These are phyloP conservation scores for Russula foetens DNA, from an alignment of 768 basidiomycete genomes.

Conservation along the genomic window DNA sequence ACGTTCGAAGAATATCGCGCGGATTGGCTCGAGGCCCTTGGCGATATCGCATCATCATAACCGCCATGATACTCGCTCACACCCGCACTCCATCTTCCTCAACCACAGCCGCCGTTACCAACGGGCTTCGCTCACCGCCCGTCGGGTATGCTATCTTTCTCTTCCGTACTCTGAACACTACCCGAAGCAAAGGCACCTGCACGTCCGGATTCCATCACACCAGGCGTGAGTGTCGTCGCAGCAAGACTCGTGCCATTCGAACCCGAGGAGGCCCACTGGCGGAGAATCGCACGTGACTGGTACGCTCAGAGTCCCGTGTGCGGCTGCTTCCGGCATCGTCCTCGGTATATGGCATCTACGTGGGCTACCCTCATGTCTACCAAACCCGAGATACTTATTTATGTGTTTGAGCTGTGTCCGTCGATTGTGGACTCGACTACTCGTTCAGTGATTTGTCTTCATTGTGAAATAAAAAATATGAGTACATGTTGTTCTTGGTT, in stretches of 20 bases:
- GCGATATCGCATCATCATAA: slow-evolving; percentile 92
- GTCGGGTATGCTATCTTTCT: slow-evolving; percentile 10
- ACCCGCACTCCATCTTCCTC: slow-evolving; percentile 33
- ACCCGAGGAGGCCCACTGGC: slow-evolving; percentile 89
- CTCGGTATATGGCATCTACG: too few species aligned
- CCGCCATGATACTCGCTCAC: slow-evolving; percentile 62
- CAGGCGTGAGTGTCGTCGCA: slow-evolving; percentile 80
- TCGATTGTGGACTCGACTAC: too few species aligned
- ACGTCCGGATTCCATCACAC: slow-evolving; percentile 32
- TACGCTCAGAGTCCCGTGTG: too few species aligned
- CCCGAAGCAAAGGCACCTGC: slow-evolving; percentile 17
- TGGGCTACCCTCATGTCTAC: too few species aligned
- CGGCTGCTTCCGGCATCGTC: too few species aligned
- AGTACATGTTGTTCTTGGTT: too few species aligned
- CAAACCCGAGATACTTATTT: too few species aligned
- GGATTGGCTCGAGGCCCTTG: slow-evolving; percentile 94
- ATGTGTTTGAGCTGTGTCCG: too few species aligned
- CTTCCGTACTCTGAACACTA: slow-evolving; percentile 8
- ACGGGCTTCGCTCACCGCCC: slow-evolving; percentile 25
- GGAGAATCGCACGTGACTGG: slow-evolving; percentile 89
- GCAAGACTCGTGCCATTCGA: slow-evolving; percentile 78
- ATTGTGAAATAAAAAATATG: too few species aligned
- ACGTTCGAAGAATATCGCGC: slow-evolving; percentile 59
- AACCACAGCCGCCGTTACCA: slow-evolving; percentile 45
- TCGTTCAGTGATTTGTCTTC: too few species aligned